A percentile compares a stretch with the other conserved stretches of the same genome.
These are phyloP conservation scores for Trichoderma semiorbis DNA, from an alignment of 2,329 filamentous ascomycete genomes.

Conservation along the genomic window DNA sequence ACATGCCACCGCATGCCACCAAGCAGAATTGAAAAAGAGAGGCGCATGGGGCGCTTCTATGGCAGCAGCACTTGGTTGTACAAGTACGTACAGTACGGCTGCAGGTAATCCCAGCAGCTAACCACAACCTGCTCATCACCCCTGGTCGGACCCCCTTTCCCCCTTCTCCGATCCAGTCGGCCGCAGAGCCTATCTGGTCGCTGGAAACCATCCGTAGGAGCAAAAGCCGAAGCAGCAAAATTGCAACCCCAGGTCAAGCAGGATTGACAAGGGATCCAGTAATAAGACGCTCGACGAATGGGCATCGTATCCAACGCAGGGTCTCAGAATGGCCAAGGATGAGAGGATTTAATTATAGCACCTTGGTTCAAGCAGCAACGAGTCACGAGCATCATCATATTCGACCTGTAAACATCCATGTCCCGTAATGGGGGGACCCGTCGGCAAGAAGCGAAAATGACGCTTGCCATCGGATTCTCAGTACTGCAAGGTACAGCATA, in stretches of 20 bases:
- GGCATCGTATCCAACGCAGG: neutral
- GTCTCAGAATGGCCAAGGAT: neutral
- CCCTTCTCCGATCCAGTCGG: conserved; percentile 3
- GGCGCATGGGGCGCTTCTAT: neutral
- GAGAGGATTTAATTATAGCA: conserved; percentile 10
- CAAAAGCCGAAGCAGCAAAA: neutral
- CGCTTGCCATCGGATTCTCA: neutral
- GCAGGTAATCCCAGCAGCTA: neutral
- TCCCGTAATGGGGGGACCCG: neutral
- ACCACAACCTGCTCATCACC: neutral
- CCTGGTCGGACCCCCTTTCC: neutral
- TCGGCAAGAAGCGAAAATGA: conserved; percentile 13
- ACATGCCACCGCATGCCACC: neutral
- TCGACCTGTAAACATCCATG: neutral
- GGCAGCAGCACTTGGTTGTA: neutral
- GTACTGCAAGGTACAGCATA: neutral
- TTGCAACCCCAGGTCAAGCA: neutral
- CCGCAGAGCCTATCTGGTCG: neutral
- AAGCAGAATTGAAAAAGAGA: neutral
- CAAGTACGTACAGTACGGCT: neutral
- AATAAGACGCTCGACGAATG: neutral
- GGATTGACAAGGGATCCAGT: neutral
- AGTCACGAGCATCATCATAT: conserved; percentile 1
- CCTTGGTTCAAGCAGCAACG: neutral
- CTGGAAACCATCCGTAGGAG: neutral